phyloP scores from a whole-genome alignment of 192 early-diverging fungal genomes.

The Gryganskiella cystojenkinii region DNA sequence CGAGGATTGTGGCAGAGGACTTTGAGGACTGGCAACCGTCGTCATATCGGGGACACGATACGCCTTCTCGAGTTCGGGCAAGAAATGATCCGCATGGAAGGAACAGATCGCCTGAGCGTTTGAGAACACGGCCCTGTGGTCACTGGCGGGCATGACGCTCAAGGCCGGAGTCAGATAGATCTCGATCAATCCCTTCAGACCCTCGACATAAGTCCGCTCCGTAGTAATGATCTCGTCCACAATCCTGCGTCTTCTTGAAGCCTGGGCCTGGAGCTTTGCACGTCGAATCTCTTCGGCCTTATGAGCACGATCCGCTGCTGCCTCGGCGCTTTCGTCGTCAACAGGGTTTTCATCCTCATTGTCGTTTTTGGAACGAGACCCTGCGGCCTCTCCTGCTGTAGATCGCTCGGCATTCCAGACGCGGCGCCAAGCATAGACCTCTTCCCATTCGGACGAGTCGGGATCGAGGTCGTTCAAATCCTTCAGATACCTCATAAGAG shows the following conservation, averaged over 20 bases:
- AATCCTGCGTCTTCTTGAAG: slow-evolving; percentile 64
- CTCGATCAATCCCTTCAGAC: slow-evolving; percentile 77
- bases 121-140: slow-evolving; percentile 74
- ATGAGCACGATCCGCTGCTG: slow-evolving; percentile 10
- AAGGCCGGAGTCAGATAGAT: slow-evolving; percentile 50
- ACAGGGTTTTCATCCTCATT: not conserved
- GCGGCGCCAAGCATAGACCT: slow-evolving; percentile 49
- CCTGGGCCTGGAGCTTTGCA: slow-evolving; percentile 47
- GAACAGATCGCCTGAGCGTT: slow-evolving; percentile 79
- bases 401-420: slow-evolving; percentile 48
- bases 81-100: slow-evolving; percentile 81
- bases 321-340: slow-evolving; percentile 14
- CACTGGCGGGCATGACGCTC: slow-evolving; percentile 62
- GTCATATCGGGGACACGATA: not conserved
- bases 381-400: not conserved
- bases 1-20: too few relatives aligned
- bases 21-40: not conserved
- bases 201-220: slow-evolving; percentile 89
- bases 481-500: slow-evolving; percentile 61
- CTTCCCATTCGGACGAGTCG: slow-evolving; percentile 52
- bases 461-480: slow-evolving; percentile 71
- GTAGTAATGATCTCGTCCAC: slow-evolving; percentile 85
- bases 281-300: slow-evolving; percentile 54
- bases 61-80: slow-evolving; percentile 67
- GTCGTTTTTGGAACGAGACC: not conserved